Evolutionary conservation across 768 basidiomycete species (phyloP).

Genomic region (Rhodosporidiobolus sp.): DNA sequence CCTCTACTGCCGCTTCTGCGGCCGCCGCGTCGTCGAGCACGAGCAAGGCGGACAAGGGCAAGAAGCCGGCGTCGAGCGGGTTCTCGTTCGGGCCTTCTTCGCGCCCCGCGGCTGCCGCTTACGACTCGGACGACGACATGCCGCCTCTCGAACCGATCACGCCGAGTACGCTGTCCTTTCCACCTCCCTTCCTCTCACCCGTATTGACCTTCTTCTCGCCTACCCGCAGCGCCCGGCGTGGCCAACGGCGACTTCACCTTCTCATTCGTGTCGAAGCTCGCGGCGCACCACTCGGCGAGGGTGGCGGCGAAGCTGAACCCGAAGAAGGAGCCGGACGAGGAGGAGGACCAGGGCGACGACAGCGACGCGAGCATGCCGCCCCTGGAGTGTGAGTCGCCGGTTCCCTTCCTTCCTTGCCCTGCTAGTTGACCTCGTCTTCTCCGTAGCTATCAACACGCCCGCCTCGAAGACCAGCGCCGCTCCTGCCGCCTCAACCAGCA

Average conservation of each 20-base stretch:
- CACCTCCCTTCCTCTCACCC: no score
- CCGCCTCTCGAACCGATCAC: constrained; percentile 10
- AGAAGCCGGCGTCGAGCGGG: background rate
- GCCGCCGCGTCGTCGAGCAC: background rate
- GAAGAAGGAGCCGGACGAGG: no score
- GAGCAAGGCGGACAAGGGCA: background rate
- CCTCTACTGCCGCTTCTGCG: background rate
- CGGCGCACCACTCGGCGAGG: background rate
- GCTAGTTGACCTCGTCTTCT: background rate
- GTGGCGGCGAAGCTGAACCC: background rate
- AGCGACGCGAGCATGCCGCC: constrained; percentile 1
- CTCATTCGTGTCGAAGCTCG: background rate
- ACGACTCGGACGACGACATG: constrained; percentile 14
- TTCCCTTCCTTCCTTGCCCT: background rate
- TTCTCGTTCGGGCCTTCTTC: background rate
- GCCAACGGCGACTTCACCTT: background rate
- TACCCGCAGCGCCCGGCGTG: no score
- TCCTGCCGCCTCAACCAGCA: background rate
- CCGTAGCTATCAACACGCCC: background rate
- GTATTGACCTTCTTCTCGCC: no score
- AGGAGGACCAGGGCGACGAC: no score
- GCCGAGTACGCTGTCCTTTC: background rate
- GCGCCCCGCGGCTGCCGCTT: background rate
- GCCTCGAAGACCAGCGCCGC: background rate
- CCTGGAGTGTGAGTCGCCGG: background rate